Evolutionary conservation across 495 filamentous ascomycete species (phyloP), one percentile per base, ranked within the genome.

Genomic region (Barbatosphaeria neglecta): DNA sequence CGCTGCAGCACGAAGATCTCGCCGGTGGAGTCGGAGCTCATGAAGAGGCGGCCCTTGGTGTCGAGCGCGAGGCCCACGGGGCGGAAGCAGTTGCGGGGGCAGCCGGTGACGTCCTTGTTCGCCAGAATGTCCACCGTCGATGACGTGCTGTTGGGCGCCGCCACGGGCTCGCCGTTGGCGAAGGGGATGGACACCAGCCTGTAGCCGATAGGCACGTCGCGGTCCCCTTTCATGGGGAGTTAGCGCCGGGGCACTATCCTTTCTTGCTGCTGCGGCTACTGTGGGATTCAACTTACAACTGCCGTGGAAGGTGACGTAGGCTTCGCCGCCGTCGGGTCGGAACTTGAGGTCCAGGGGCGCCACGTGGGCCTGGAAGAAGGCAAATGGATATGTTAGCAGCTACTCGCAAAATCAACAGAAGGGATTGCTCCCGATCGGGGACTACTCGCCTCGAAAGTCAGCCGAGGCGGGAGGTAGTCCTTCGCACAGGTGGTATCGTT

Each of bases 311-410:
- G 61, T 47, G n/a, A 72, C 55, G 31, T 62, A 70, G 3, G 67
- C 58, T 7, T 55, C 49, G 17, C 16, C 41, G 20, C 57, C 61
- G 31, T 50, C 35, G 0, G 50, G 20, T 39, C 47, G 51, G 53
- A 83, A 82, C 37, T 72, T 75, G 48, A 82, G 73, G 48, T 81
- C 79, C 3, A 82, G 59, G 0, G 81, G 81, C 0, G 80, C 80
- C 39, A 64, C 72, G 49, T 84, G 81, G 0, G 80, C 76, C 22
- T 71, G 44, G 24, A 22, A 20, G 16, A 20, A 43, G 41, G 18
- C 23, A 15, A 15, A 16, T 24, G 6, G 24, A n/a, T n/a, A n/a
- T n/a, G n/a, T n/a, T n/a, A n/a, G n/a, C n/a, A n/a, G n/a, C n/a
- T n/a, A n/a, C n/a, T n/a, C n/a, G n/a, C n/a, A n/a, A n/a, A n/a